phyloP scores from a whole-genome alignment of 1,139 yeast species.

The Debaryomyces robertsiae region DNA sequence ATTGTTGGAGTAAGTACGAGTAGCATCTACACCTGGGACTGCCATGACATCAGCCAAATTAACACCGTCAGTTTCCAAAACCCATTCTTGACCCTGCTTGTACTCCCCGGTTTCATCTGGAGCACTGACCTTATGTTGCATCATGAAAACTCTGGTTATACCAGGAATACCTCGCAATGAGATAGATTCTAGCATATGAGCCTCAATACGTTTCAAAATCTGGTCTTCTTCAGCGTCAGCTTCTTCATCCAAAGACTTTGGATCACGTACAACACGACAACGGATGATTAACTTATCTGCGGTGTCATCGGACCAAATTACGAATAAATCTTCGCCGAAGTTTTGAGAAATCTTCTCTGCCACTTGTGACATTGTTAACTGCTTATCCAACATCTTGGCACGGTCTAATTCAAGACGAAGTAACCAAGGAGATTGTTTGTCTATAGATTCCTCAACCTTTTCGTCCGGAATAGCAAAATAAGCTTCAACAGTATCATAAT shows the following conservation, averaged over 20 bases:
- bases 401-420: constrained; percentile 95
- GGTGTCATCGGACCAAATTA: constrained; percentile 99
- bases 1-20: constrained; percentile 90
- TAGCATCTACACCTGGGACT: constrained; percentile 90
- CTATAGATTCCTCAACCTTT: constrained; percentile 89
- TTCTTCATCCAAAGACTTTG: constrained; percentile 89
- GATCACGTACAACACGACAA: constrained; percentile 98
- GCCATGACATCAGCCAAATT: constrained; percentile 94
- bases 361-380: constrained; percentile 96
- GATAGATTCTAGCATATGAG: constrained; percentile 93
- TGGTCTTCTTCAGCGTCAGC: constrained; percentile 97
- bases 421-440: constrained; percentile 97
- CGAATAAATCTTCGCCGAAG: constrained; percentile 93
- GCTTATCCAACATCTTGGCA: constrained; percentile 98
- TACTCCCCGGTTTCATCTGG: constrained; percentile 87
- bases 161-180: constrained; percentile 96
- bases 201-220: constrained; percentile 91
- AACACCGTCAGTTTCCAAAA: constrained; percentile 97
- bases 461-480: constrained; percentile 98
- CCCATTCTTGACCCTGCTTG: constrained; percentile 93
- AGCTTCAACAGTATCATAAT: constrained; percentile 94
- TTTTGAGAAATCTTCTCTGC: constrained; percentile 94
- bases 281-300: constrained; percentile 96
- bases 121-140: constrained; percentile 82
- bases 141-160: constrained; percentile 88